Conservation (phyloP, 2,329 filamentous ascomycete species). For the Botrytis hyacinthi region DNA sequence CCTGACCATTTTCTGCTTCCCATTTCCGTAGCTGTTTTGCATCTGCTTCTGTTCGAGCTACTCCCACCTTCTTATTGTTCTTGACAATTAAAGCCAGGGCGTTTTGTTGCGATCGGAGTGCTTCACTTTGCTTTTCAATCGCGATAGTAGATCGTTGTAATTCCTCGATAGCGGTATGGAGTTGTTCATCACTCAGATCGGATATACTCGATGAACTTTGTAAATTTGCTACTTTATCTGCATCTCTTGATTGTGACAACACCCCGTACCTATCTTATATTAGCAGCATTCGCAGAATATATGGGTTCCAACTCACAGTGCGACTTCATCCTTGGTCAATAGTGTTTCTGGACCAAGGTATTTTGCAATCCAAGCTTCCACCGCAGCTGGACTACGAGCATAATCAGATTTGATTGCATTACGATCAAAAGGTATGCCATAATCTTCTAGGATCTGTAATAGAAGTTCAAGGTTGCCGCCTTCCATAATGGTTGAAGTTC, state of each 20-base stretch:
- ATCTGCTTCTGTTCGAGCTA: constrained; percentile 41
- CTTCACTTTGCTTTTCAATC: constrained; percentile 62
- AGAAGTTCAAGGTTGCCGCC: constrained; percentile 31
- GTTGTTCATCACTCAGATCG: constrained; percentile 57
- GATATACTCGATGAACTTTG: constrained; percentile 49
- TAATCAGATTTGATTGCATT: constrained; percentile 34
- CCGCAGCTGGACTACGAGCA: constrained; percentile 28
- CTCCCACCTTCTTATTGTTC: constrained; percentile 41
- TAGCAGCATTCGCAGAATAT: neutral
- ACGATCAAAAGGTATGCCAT: constrained; percentile 36
- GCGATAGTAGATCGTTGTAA: constrained; percentile 62
- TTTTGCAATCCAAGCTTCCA: constrained; percentile 46
- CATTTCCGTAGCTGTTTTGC: constrained; percentile 44
- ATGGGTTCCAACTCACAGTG: constrained; percentile 44
- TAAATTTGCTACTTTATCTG: constrained; percentile 46
- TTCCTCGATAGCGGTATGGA: constrained; percentile 60
- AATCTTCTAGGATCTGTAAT: constrained; percentile 32
- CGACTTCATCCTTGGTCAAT: constrained; percentile 53
- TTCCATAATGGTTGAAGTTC: constrained; percentile 28
- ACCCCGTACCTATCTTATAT: constrained; percentile 47
- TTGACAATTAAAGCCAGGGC: constrained; percentile 55
- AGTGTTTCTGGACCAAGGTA: constrained; percentile 53
- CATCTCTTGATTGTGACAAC: constrained; percentile 49
- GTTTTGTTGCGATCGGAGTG: constrained; percentile 59
- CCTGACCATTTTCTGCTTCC: constrained; percentile 44